Base-by-base conservation (phyloP, 768 basidiomycete species). In the Pleurotus tuber-regium region DNA sequence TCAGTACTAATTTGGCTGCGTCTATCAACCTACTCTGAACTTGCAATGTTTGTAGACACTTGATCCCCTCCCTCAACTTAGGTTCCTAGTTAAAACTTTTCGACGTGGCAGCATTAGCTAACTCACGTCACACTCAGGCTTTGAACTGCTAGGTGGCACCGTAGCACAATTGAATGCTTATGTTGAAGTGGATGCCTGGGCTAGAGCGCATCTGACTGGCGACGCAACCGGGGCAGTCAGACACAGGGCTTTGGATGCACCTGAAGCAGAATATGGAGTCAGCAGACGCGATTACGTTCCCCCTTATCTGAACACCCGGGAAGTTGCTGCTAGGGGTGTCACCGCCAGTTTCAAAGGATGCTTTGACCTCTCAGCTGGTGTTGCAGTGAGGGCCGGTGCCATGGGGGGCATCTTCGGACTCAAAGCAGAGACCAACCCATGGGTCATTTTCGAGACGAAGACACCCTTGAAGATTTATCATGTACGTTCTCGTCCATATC, bases 161-260 rank as follows among this genome's bases (percentile, higher is more conserved):
- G 46, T 19, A 19, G 40, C 23, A 4, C 12, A 28, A 4, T 19
- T 48, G 2, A 24, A 21, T 23, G 46, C 46, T 11, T 48, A 33
- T 24, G 31, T 48, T 7, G 46, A 48, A 23, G 46, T 30, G 0
- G 46, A 48, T 23, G 30, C 35, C 31, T 48, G 46, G 46, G 46
- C 46, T 48, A 29, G 31, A 12, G 46, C 46, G 4, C 14, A 35
- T 18, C 18, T 48, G 3, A 9, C 21, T 19, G 35, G n/a, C 4
- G 2, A 38, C n/a, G 35, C 35, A 7, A 16, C 35, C 2, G 35
- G n/a, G 9, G n/a, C n/a, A n/a, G 35, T 19, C 21, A 16, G n/a
- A 9, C 35, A 38, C 35, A 38, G 10, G 21, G 35, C n/a, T 6
- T 19, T n/a, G n/a, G n/a, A n/a, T n/a, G n/a, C n/a, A n/a, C n/a